Evolutionary conservation across 73 alveolate genomes (phyloP).

Genomic region (Urostyla sp.): DNA sequence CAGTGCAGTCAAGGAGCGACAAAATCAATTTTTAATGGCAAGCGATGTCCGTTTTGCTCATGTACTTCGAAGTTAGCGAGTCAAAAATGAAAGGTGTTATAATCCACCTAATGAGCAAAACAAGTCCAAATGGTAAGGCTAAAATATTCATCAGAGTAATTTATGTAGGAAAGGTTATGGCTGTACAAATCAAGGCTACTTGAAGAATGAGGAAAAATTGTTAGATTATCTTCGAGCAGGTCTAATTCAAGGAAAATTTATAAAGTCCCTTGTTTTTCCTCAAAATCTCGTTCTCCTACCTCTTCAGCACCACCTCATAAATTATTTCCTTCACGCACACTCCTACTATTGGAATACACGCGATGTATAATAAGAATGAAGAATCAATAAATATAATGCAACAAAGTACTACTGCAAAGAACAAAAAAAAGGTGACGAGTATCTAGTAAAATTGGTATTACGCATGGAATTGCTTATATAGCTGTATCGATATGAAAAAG

Average conservation of each 20-base stretch:
- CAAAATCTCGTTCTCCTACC: no score
- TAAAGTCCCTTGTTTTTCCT: no score
- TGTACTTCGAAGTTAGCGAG: not conserved
- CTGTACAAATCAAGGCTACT: constrained; percentile 17
- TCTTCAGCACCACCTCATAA: not conserved
- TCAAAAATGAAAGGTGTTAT: not conserved
- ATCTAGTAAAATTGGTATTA: not conserved
- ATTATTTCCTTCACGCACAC: constrained; percentile 5
- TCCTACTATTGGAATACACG: not conserved
- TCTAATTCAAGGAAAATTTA: no score
- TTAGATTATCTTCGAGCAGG: not conserved
- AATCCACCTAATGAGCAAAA: constrained; percentile 4
- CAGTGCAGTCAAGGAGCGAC: constrained; percentile 8
- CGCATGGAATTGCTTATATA: not conserved
- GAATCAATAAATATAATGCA: not conserved
- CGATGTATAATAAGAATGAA: not conserved
- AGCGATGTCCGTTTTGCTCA: constrained; percentile 5
- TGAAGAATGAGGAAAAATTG: not conserved
- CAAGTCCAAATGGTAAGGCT: not conserved
- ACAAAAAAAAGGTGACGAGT: not conserved
- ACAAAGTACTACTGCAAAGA: constrained; percentile 2
- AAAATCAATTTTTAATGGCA: not conserved
- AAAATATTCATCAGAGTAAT: not conserved
- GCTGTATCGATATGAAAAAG: constrained; percentile 21
- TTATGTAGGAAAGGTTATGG: not conserved